Evolutionary conservation across 257 asterid genomes (phyloP).

Genomic region (Leptodermis oblonga): DNA sequence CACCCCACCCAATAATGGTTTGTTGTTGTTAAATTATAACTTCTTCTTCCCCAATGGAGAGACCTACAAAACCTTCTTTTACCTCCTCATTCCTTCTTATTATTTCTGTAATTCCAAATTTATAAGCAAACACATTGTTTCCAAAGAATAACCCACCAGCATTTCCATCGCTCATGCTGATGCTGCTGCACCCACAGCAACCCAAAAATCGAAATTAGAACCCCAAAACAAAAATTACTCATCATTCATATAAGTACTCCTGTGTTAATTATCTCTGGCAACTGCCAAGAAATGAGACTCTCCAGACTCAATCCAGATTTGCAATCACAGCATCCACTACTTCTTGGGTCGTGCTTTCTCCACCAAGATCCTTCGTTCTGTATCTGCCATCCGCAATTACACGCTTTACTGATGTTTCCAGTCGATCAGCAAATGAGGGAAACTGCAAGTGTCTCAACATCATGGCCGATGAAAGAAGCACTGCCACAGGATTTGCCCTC

Average conservation of each 20-base stretch:
- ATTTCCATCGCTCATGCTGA: background rate
- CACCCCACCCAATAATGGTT: too few relatives aligned
- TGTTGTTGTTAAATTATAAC: too few relatives aligned
- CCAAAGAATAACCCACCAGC: constrained; percentile 22
- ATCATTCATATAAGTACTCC: constrained; percentile 26
- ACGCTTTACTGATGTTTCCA: constrained; percentile 79
- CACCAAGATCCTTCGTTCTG: constrained; percentile 88
- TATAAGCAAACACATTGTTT: constrained; percentile 5
- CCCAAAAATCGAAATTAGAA: constrained; percentile 11
- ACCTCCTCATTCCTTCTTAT: constrained; percentile 9
- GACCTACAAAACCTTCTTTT: background rate
- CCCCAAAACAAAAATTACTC: too few relatives aligned
- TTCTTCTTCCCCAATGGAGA: too few relatives aligned
- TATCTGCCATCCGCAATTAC: constrained; percentile 66
- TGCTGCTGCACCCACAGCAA: constrained; percentile 11
- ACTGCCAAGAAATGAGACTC: constrained; percentile 13
- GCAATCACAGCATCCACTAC: constrained; percentile 84
- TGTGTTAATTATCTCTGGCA: constrained; percentile 8
- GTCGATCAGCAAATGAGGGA: constrained; percentile 90
- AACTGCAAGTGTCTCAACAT: constrained; percentile 96
- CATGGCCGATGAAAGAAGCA: constrained; percentile 94
- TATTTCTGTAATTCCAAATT: constrained; percentile 6
- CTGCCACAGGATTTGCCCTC: constrained; percentile 90
- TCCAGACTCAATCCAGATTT: constrained; percentile 42
- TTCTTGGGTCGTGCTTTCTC: constrained; percentile 80